Conservation (phyloP, 1,284 basidiomycete species). For the Heterobasidion irregulare region DNA sequence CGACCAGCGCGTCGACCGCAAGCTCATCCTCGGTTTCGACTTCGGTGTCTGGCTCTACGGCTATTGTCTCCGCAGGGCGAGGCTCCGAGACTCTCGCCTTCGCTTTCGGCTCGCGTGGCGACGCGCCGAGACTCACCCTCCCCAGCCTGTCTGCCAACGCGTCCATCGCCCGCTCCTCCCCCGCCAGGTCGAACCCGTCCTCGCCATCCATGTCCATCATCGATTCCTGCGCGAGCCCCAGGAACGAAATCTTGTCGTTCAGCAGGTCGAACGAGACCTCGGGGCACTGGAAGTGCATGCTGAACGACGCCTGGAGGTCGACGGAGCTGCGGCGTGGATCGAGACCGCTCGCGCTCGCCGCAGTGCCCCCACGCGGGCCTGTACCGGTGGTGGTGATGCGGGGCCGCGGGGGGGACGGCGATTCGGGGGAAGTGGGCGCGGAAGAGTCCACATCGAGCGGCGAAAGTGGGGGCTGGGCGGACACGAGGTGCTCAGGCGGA, state of each 20-base stretch:
- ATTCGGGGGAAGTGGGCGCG: conserved; percentile 1
- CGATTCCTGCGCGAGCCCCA: conserved; percentile 23
- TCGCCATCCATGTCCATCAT: conserved; percentile 5
- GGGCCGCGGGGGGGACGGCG: conserved; percentile 6
- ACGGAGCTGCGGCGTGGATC: conserved; percentile 39
- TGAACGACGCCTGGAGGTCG: conserved; percentile 52
- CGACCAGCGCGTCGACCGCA: conserved; percentile 5
- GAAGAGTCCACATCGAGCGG: background rate
- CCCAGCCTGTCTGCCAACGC: background rate
- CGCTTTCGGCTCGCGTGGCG: background rate
- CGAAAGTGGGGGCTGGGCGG: background rate
- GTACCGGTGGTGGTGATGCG: background rate
- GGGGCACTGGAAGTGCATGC: conserved; percentile 46
- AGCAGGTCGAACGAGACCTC: conserved; percentile 55
- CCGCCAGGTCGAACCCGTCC: conserved; percentile 13
- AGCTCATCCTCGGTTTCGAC: conserved; percentile 4
- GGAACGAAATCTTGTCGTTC: conserved; percentile 56
- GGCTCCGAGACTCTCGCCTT: background rate
- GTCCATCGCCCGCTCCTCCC: conserved; percentile 8
- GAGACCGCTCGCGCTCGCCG: conserved; percentile 4
- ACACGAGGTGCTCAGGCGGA: conserved; percentile 6
- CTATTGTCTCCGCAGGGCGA: background rate
- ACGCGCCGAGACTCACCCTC: background rate
- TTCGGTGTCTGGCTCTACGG: background rate
- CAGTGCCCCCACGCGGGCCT: background rate